Conservation (phyloP, 2,329 filamentous ascomycete species). For the Cladophialophora carrionii region DNA sequence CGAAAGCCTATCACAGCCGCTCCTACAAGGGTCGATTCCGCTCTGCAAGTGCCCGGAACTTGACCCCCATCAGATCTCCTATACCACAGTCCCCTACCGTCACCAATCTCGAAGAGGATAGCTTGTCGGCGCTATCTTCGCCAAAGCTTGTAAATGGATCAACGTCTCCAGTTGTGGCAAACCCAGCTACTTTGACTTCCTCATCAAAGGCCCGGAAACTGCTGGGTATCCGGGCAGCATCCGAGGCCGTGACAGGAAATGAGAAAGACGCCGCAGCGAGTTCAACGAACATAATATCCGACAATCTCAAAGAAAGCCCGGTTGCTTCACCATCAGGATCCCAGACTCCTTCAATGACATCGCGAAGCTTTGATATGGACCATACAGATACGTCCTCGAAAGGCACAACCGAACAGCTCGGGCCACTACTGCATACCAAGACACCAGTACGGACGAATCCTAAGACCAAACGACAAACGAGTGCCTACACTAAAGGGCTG, state of each 20-base stretch:
- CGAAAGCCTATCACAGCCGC: constrained; percentile 70
- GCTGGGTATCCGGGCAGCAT: constrained; percentile 79
- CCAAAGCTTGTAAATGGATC: constrained; percentile 54
- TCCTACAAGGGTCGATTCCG: constrained; percentile 57
- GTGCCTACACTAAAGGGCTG: constrained; percentile 85
- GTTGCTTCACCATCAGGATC: constrained; percentile 71
- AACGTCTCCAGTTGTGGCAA: constrained; percentile 54
- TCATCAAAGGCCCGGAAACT: constrained; percentile 63
- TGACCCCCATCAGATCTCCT: constrained; percentile 46
- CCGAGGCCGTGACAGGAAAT: constrained; percentile 66
- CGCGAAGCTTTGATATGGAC: constrained; percentile 77
- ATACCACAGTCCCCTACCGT: constrained; percentile 57
- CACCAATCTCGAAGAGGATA: constrained; percentile 57
- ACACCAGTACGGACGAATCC: constrained; percentile 51
- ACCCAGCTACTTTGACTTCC: constrained; percentile 54
- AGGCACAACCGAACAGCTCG: constrained; percentile 51
- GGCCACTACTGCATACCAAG: constrained; percentile 52
- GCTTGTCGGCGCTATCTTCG: constrained; percentile 45
- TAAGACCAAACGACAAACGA: constrained; percentile 91
- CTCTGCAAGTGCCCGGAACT: constrained; percentile 63
- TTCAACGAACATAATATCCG: constrained; percentile 47
- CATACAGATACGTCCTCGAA: constrained; percentile 65
- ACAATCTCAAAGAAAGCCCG: constrained; percentile 57
- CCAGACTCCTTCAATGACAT: constrained; percentile 63
- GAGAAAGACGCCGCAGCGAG: constrained; percentile 54